Evolutionary conservation across 352 stramenopile species (phyloP), one percentile per base, ranked within the genome.

Genomic region (Phytophthora cactorum): DNA sequence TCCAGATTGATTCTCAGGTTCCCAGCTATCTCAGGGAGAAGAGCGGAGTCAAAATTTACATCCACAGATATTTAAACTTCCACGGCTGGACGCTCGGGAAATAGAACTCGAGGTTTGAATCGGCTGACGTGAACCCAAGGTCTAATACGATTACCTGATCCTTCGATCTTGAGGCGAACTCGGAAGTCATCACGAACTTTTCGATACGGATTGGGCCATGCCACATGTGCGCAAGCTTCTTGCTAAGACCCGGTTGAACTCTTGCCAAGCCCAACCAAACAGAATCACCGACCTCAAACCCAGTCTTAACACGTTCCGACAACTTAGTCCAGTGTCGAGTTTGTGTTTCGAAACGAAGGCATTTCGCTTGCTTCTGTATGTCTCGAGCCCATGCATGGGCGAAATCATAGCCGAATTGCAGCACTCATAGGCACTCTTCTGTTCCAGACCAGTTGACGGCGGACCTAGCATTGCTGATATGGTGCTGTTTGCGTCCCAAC

Each of bases 331-430:
- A 67, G 17, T 51, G 60, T 12, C 38, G 27, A 25, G 27, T 66
- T 5, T 59, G 59, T 1, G 28, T 44, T 1, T 15, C 52, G 1
- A 34, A 62, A 4, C 52, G 52, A 1, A 6, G 15, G 4, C 11
- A 44, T n/a, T 68, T 57, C 1, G 60, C 52, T 8, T 60, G 50
- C 31, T 60, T 59, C n/a, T 68, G 60, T 5, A 68, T 12, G 15
- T 56, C 60, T 28, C 52, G n/a, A 4, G 60, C 52, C 10, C 43
- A 56, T 0, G 60, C 60, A 2, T 57, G 43, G 2, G 31, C 43
- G 9, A 61, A 52, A 22, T 43, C 29, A 14, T 68, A 68, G 3
- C 57, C 51, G n/a, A 32, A 25, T 32, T 61, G 43, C 4, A 62
- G 10, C 60, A 57, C 43, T 67, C 59, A 15, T 52, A 67, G 0